A percentile compares a stretch with the other conserved stretches of the same genome.
Evolutionary conservation across 306 rosid species (phyloP).

Genomic region (Hippophae tibetana): DNA sequence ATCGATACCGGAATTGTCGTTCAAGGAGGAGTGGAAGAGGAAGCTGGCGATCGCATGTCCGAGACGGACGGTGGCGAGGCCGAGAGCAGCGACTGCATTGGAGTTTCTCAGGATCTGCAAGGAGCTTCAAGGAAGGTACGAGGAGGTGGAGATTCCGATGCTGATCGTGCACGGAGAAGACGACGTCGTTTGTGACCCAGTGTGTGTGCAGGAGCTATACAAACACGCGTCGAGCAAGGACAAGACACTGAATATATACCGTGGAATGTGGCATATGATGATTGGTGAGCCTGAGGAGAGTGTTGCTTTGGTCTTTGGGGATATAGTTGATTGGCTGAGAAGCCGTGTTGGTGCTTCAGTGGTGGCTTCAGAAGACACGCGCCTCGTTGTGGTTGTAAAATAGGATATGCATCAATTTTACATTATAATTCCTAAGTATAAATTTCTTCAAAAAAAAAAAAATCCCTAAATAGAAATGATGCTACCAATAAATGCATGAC

Average conservation of each 20-base stretch:
- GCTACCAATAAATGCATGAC: too few relatives aligned
- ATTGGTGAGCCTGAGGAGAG: slow-evolving; percentile 50
- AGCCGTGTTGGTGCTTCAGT: slow-evolving; percentile 21
- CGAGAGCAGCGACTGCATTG: slow-evolving; percentile 82
- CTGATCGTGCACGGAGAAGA: slow-evolving; percentile 67
- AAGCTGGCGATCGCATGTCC: slow-evolving; percentile 75
- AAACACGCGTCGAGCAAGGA: slow-evolving; percentile 67
- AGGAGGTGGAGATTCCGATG: slow-evolving; percentile 77
- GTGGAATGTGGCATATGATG: slow-evolving; percentile 86
- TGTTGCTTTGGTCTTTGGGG: slow-evolving; percentile 65
- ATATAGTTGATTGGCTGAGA: slow-evolving; percentile 61
- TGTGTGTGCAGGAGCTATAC: slow-evolving; percentile 58
- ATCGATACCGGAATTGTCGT: slow-evolving; percentile 64
- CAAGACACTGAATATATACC: slow-evolving; percentile 65
- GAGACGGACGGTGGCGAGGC: slow-evolving; percentile 44
- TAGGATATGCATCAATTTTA: too few relatives aligned
- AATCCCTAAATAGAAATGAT: too few relatives aligned
- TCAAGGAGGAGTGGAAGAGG: slow-evolving; percentile 80
- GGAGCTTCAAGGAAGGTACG: slow-evolving; percentile 70
- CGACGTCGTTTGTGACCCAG: slow-evolving; percentile 77
- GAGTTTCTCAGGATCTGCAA: slow-evolving; percentile 72
- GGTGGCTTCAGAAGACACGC: neutral
- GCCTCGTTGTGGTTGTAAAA: slow-evolving; percentile 6
- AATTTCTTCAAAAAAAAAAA: too few relatives aligned
- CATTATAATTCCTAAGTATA: too few relatives aligned